Base-by-base conservation (phyloP, 2,329 filamentous ascomycete genomes). In the Phialophora tarda region DNA sequence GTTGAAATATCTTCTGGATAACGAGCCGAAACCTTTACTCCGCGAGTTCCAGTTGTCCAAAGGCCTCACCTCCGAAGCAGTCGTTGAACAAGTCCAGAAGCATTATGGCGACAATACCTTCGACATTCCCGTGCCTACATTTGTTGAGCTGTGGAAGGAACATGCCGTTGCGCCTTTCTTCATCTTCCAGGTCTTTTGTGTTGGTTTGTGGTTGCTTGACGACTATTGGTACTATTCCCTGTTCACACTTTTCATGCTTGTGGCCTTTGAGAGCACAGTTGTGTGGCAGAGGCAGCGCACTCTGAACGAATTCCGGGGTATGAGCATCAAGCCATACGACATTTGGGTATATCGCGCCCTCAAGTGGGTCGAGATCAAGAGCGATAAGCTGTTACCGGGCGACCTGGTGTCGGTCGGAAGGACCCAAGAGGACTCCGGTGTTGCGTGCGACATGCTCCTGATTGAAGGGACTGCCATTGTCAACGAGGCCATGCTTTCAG, bases 181-280 rank as follows among this genome's bases (percentile, higher is more conserved):
- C 80, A 93, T 99, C 70, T 99, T 99, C 82, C 95, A 99, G 83
- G 85, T 99, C 68, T 99, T 99, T 83, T 99, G 96, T 74, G 95
- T 99, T 65, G 96, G 95, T 17, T 83, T 99, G 68, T 99, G 95
- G 95, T 92, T 98, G 89, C 83, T 99, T 76, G 95, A 99, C 76
- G 96, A 99, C 81, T 99, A 98, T 82, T 99, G 96, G 95, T 99
- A 99, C 83, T 99, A 99, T 82, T 98, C 95, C 68, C 87, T 99
- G 23, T 99, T 99, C 80, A 99, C 96, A 0, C 88, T 99, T 24
- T 93, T 98, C 82, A 99, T 99, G 96, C 87, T 99, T 63, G 92
- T 99, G 72, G 89, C 88, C 66, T 99, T 99, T 74, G 95, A 99
- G 82, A 97, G 93, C 78, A 99, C 95, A 2, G 96, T 99, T 44